Evolutionary conservation across 129 eudicot species (phyloP).

Genomic region (Logfia minima): DNA sequence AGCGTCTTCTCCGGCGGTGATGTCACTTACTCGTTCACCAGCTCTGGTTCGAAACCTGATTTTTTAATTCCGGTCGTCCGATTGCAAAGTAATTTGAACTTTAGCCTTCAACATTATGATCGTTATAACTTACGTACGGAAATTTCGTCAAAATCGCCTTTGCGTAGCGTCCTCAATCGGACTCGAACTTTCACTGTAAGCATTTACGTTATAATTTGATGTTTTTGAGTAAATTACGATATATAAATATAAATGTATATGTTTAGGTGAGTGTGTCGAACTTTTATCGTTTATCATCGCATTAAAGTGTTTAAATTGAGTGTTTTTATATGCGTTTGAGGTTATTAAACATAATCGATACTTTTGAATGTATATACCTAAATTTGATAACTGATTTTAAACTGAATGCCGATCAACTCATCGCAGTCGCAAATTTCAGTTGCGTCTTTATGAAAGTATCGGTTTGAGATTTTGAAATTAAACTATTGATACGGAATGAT

Average conservation of each 20-base stretch:
- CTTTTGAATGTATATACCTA: too few species aligned
- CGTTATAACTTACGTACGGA: conserved; percentile 20
- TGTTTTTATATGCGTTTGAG: not conserved
- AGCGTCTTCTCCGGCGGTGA: conserved; percentile 23
- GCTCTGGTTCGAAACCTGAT: conserved; percentile 5
- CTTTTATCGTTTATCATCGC: not conserved
- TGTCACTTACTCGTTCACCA: conserved; percentile 12
- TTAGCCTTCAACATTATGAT: conserved; percentile 9
- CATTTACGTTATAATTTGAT: not conserved
- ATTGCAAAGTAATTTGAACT: conserved; percentile 25
- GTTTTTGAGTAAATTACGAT: not conserved
- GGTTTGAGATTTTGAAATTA: conserved; percentile 8
- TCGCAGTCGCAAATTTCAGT: not conserved
- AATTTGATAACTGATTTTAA: not conserved
- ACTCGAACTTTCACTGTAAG: conserved; percentile 36
- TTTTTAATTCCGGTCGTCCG: conserved; percentile 34
- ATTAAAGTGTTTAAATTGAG: not conserved
- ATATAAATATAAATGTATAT: not conserved
- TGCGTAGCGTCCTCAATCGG: not conserved
- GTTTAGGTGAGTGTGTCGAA: not conserved
- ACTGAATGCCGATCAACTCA: conserved; percentile 14
- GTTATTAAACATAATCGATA: not conserved
- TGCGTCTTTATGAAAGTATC: conserved; percentile 6
- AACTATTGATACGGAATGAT: not conserved
- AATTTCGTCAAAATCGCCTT: conserved; percentile 24